Evolutionary conservation across 805 yeast genomes (phyloP).

Genomic region (Candida loeiensis): DNA sequence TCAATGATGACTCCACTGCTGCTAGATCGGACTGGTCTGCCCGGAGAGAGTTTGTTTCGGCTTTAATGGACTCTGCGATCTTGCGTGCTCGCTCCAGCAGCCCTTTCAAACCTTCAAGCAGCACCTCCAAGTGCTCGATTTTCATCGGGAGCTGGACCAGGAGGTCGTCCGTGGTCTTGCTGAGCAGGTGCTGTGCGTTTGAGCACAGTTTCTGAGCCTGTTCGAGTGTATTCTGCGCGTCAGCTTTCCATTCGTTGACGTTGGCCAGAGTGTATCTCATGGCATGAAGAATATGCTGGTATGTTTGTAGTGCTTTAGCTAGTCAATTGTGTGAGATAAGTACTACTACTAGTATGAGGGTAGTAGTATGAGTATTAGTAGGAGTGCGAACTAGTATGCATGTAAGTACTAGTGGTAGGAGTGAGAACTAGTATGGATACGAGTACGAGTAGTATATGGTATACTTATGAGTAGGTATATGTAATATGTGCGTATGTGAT

Average conservation of each 20-base stretch:
- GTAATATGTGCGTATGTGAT: no score
- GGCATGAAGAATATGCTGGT: background rate
- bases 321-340: no score
- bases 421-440: no score
- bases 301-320: background rate
- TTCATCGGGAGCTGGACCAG: constrained; percentile 22
- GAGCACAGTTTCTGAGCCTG: constrained; percentile 32
- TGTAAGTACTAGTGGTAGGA: no score
- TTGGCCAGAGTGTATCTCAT: constrained; percentile 5
- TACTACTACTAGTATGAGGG: no score
- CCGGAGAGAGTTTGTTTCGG: background rate
- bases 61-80: constrained; percentile 16
- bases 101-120: constrained; percentile 15
- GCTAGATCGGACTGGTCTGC: background rate
- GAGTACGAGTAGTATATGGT: no score
- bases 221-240: constrained; percentile 27
- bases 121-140: constrained; percentile 15
- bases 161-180: constrained; percentile 21
- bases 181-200: constrained; percentile 31
- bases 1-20: background rate
- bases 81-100: constrained; percentile 14
- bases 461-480: no score
- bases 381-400: no score
- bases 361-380: no score
- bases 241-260: constrained; percentile 25